phyloP scores from a whole-genome alignment of 345 rosid genomes.

The Kernera saxatilis region DNA sequence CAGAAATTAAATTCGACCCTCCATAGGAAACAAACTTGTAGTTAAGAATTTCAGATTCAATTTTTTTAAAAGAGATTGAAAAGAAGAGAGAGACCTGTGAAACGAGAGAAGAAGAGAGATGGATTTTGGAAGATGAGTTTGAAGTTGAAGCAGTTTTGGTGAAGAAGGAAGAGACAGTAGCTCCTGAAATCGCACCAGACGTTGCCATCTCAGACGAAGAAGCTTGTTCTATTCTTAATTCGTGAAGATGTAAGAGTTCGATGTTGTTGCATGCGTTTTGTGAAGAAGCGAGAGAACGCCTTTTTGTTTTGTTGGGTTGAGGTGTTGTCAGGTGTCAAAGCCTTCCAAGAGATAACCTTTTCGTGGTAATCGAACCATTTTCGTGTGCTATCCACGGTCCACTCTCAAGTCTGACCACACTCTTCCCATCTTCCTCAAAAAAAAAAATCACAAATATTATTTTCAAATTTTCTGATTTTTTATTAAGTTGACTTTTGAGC shows the following conservation, averaged over 20 bases:
- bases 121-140: constrained; percentile 29
- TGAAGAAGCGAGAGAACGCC: neutral
- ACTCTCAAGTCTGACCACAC: constrained; percentile 10
- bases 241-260: neutral
- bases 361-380: constrained; percentile 14
- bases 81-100: constrained; percentile 11
- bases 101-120: constrained; percentile 16
- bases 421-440: neutral
- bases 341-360: constrained; percentile 22
- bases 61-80: too few species aligned
- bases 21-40: neutral
- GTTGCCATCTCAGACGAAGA: constrained; percentile 23
- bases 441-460: neutral
- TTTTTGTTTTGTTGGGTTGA: neutral
- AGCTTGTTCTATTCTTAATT: neutral
- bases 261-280: constrained; percentile 6
- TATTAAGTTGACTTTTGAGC: neutral
- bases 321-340: neutral
- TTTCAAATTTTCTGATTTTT: neutral
- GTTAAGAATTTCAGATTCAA: neutral
- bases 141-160: constrained; percentile 25
- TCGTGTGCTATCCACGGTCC: constrained; percentile 27
- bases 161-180: constrained; percentile 30
- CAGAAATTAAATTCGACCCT: neutral
- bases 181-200: constrained; percentile 30